Percentiles rank a stretch among this genome's conserved stretches.
Evolutionary conservation across 192 early-diverging fungal genomes (phyloP).

Genomic region (Umbelopsis sp.): DNA sequence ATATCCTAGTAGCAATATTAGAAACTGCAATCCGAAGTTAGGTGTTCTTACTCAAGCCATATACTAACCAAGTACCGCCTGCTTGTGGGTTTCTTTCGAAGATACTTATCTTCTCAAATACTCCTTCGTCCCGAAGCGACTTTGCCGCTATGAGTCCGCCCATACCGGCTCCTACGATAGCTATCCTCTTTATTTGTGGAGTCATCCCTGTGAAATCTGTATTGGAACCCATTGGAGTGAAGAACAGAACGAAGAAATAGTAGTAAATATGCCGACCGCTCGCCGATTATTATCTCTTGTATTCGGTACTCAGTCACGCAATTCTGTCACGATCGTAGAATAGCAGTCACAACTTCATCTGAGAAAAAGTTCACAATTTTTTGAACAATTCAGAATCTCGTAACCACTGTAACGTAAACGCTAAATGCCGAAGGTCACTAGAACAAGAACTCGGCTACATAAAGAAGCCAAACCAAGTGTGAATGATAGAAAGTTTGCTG

Average conservation of each 20-base stretch:
- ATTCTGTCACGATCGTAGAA: too few relatives aligned
- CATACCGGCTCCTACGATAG: constrained; percentile 41
- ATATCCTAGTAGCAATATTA: constrained; percentile 39
- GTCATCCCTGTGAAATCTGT: not conserved
- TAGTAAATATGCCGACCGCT: too few relatives aligned
- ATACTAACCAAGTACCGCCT: constrained; percentile 56
- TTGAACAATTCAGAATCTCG: not conserved
- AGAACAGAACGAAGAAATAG: too few relatives aligned
- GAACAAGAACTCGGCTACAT: constrained; percentile 14
- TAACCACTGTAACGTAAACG: not conserved
- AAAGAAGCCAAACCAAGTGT: constrained; percentile 7
- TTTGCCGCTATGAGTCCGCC: constrained; percentile 37
- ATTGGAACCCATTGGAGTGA: not conserved
- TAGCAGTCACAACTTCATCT: not conserved
- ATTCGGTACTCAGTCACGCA: too few relatives aligned
- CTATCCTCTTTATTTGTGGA: constrained; percentile 31
- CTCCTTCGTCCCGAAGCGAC: constrained; percentile 25
- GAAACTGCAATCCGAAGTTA: not conserved
- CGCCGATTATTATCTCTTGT: not conserved
- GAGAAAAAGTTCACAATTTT: too few relatives aligned
- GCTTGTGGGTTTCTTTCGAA: constrained; percentile 48
- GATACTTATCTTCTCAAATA: constrained; percentile 43
- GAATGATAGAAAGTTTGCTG: constrained; percentile 28
- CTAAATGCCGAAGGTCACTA: constrained; percentile 11
- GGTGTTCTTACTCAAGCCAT: not conserved